Evolutionary conservation across 495 filamentous ascomycete species (phyloP).

Genomic region (Neurospora pannonica): DNA sequence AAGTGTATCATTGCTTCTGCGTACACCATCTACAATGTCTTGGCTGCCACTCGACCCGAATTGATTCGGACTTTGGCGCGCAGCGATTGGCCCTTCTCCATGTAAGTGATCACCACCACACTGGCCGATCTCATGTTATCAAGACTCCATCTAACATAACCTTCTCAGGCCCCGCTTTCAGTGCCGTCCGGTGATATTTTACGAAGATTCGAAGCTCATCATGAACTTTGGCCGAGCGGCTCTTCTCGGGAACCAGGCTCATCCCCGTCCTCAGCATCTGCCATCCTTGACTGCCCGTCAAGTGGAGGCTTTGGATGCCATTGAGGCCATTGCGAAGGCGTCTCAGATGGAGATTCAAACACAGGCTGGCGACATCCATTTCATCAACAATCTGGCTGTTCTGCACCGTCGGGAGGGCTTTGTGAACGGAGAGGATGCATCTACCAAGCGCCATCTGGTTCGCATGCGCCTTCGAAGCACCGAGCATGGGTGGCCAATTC

Average conservation of each 20-base stretch:
- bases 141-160: slow-evolving; percentile 1
- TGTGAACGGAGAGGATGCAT: slow-evolving; percentile 33
- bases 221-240: slow-evolving; percentile 53
- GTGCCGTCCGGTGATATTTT: slow-evolving; percentile 49
- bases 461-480: slow-evolving; percentile 42
- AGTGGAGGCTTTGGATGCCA: slow-evolving; percentile 51
- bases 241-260: slow-evolving; percentile 46
- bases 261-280: slow-evolving; percentile 43
- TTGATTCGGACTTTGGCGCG: slow-evolving; percentile 48
- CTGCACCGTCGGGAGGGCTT: slow-evolving; percentile 60
- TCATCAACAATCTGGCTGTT: slow-evolving; percentile 64
- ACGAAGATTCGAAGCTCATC: slow-evolving; percentile 42
- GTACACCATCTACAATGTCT: slow-evolving; percentile 54
- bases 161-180: slow-evolving; percentile 38
- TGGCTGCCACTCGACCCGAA: slow-evolving; percentile 53
- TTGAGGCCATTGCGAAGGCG: slow-evolving; percentile 50
- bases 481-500: slow-evolving; percentile 35
- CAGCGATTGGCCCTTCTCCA: slow-evolving; percentile 53
- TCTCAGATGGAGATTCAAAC: slow-evolving; percentile 44
- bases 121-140: background rate
- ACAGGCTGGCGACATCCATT: slow-evolving; percentile 59
- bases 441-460: slow-evolving; percentile 39
- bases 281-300: slow-evolving; percentile 49
- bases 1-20: slow-evolving; percentile 52
- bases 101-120: slow-evolving; percentile 33